Evolutionary conservation across 345 rosid species (phyloP), one percentile per base, ranked within the genome.

Genomic region (Populus pruinosa): DNA sequence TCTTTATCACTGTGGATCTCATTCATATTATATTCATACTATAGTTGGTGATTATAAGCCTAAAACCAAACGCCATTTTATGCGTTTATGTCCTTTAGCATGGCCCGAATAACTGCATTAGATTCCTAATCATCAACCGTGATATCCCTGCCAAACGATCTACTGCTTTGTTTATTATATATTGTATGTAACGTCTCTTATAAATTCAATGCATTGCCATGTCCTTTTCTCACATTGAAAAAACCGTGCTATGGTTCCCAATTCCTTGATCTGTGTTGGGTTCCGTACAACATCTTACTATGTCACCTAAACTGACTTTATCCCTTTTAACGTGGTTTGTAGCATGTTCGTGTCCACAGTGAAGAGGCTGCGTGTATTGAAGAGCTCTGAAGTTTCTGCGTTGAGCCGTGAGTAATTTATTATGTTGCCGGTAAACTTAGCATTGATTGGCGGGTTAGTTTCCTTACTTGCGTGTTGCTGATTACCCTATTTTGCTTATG

Each of bases 271-370:
- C 35, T 12, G 53, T 21, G 13, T 16, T 12, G 62, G 61, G 35
- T 31, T 14, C 23, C 63, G 23, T 53, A 20, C 29, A 27, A 8
- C 10, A 25, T 11, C 3, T 8, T 16, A 17, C 20, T 5, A 14
- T 49, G 55, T 47, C 18, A 14, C 18, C 18, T 47, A 5, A 14
- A 49, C 55, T 49, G 16, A 49, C 55, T 17, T 6, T 8, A 5
- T 18, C 14, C 20, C 21, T 66, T 47, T 21, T 21, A 41, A 8
- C 61, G 23, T 35, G n/a, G 14, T 39, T 80, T 75, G 85, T 91
- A 96, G 99, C 83, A 93, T 93, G 98, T 96, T 96, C 86, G 94
- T 88, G 43, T 90, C 97, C 8, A 88, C 94, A 0, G 98, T 91
- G 81, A 96, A 89, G 91, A 91, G 99, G 86, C 86, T 96, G 70